Evolutionary conservation across 192 early-diverging fungal species (phyloP).

Genomic region (Pilobolus umbonatus): DNA sequence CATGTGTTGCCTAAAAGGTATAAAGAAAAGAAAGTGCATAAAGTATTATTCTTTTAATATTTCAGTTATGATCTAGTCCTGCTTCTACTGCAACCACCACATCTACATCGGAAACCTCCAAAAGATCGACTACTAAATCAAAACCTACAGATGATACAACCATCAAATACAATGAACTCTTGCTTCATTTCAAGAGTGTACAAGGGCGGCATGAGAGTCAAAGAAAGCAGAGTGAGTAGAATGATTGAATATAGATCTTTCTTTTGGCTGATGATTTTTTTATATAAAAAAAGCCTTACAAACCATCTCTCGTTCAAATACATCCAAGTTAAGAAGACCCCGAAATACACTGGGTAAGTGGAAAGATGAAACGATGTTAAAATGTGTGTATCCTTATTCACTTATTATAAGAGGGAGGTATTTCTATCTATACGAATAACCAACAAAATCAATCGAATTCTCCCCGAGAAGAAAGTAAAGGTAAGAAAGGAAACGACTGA

Average conservation of each 20-base stretch:
- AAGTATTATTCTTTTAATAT: background rate
- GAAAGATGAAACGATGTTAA: background rate
- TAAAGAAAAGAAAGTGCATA: background rate
- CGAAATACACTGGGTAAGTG: background rate
- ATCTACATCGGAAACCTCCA: slow-evolving; percentile 8
- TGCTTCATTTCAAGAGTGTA: slow-evolving; percentile 68
- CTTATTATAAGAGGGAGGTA: background rate
- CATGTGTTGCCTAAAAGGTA: slow-evolving; percentile 56
- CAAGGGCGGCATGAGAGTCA: slow-evolving; percentile 70
- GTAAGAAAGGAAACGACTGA: background rate
- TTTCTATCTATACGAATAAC: background rate
- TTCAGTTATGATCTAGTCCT: background rate
- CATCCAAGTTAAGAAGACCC: background rate
- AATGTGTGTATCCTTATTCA: background rate
- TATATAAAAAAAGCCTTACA: slow-evolving; percentile 7
- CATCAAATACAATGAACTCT: slow-evolving; percentile 62
- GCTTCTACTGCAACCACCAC: background rate
- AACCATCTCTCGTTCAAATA: background rate
- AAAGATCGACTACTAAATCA: slow-evolving; percentile 16
- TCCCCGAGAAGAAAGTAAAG: background rate
- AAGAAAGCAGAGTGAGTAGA: slow-evolving; percentile 40
- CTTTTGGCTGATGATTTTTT: background rate
- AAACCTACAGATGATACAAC: slow-evolving; percentile 32
- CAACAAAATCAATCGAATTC: background rate
- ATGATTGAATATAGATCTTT: background rate